These are phyloP conservation scores for Termitomyces sp. DNA, from an alignment of 768 basidiomycete genomes.

Conservation along the genomic window DNA sequence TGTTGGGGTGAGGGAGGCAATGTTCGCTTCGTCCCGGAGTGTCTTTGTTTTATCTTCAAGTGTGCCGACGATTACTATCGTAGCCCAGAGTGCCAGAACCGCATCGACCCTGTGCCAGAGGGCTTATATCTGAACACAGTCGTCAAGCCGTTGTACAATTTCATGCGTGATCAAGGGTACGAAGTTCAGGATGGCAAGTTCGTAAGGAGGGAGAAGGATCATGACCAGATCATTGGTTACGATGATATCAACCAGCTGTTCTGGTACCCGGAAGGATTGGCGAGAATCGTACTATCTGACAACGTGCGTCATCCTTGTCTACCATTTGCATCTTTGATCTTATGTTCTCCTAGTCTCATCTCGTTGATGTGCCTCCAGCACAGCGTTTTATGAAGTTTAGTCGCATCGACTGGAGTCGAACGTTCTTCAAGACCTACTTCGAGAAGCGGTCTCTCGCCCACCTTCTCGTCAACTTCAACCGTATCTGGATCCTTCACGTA, in stretches of 20 bases:
- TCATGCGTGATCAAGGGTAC: conserved; percentile 97
- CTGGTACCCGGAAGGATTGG: conserved; percentile 99
- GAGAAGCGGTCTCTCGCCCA: conserved; percentile 94
- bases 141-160: conserved; percentile 92
- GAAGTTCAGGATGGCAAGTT: conserved; percentile 95
- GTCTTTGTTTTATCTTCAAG: conserved; percentile 99
- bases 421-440: conserved; percentile 98
- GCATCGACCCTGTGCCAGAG: conserved; percentile 89
- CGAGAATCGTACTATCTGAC: conserved; percentile 85
- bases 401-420: conserved; percentile 88
- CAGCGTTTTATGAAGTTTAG: conserved; percentile 93
- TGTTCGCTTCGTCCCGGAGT: conserved; percentile 95
- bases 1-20: conserved; percentile 99
- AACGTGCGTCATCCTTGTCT: conserved; percentile 50
- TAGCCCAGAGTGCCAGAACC: conserved; percentile 95
- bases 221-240: conserved; percentile 96
- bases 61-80: conserved; percentile 99
- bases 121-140: conserved; percentile 89
- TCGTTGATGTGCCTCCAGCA: conserved; percentile 87
- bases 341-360: conserved; percentile 58
- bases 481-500: conserved; percentile 96
- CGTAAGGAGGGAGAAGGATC: conserved; percentile 90
- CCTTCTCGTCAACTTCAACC: conserved; percentile 98
- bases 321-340: not conserved
- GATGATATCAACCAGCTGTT: conserved; percentile 99